Conservation (phyloP, 2,329 filamentous ascomycete genomes). For the Cladosporium oxysporum region DNA sequence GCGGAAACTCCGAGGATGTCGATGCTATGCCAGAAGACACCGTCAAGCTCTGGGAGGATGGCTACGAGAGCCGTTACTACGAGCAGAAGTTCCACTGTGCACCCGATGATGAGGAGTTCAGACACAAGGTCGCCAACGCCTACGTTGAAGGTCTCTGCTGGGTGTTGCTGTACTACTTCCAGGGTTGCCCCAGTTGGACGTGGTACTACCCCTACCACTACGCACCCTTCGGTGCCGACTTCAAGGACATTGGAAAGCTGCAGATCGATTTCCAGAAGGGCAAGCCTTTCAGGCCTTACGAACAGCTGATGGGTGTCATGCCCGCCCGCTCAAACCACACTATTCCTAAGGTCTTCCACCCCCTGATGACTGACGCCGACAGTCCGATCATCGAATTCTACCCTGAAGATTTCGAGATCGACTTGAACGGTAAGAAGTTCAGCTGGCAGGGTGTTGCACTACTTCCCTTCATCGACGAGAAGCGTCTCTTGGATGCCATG, state of each 20-base stretch:
- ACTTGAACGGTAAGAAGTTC: constrained; percentile 97
- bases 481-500: constrained; percentile 79
- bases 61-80: constrained; percentile 94
- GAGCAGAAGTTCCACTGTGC: constrained; percentile 92
- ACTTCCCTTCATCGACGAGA: constrained; percentile 94
- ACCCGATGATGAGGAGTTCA: constrained; percentile 78
- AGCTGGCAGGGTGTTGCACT: constrained; percentile 95
- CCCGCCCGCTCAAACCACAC: constrained; percentile 91
- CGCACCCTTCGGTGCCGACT: constrained; percentile 94
- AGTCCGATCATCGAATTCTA: constrained; percentile 98
- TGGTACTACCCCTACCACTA: constrained; percentile 99
- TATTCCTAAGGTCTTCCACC: constrained; percentile 83
- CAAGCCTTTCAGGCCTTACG: constrained; percentile 83
- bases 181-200: constrained; percentile 97
- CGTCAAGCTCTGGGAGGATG: constrained; percentile 90
- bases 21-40: constrained; percentile 74
- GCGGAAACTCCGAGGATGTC: constrained; percentile 47
- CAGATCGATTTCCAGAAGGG: constrained; percentile 81
- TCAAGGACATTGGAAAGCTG: constrained; percentile 78
- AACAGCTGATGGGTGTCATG: constrained; percentile 97
- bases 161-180: constrained; percentile 96
- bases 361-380: constrained; percentile 82
- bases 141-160: constrained; percentile 94
- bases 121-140: constrained; percentile 82
- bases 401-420: constrained; percentile 87